Evolutionary conservation across 306 rosid genomes (phyloP).

Genomic region (Corylus americana): DNA sequence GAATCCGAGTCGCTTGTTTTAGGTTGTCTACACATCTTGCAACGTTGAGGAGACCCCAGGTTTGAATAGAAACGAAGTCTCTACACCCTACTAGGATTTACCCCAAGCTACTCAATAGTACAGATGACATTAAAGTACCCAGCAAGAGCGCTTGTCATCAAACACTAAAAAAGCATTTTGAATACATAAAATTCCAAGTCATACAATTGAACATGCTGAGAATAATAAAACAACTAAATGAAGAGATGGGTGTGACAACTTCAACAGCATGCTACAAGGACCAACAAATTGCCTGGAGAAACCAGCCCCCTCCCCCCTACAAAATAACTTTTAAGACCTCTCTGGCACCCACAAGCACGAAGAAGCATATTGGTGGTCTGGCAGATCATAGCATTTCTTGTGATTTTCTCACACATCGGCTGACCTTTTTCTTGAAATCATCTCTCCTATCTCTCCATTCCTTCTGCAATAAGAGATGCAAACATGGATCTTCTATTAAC

Average conservation of each 20-base stretch:
- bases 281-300: constrained; percentile 36
- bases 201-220: constrained; percentile 42
- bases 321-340: constrained; percentile 35
- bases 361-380: constrained; percentile 6
- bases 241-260: constrained; percentile 44
- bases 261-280: constrained; percentile 53
- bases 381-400: constrained; percentile 74
- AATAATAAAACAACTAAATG: constrained; percentile 37
- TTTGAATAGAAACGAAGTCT: not conserved
- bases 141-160: constrained; percentile 37
- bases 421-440: constrained; percentile 90
- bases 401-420: constrained; percentile 94
- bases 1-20: not conserved
- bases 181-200: constrained; percentile 53
- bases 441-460: constrained; percentile 97
- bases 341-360: constrained; percentile 41
- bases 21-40: not conserved
- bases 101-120: constrained; percentile 1
- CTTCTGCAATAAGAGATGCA: constrained; percentile 58
- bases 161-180: constrained; percentile 48
- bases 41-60: not conserved
- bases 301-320: constrained; percentile 22
- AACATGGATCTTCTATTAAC: not conserved
- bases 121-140: constrained; percentile 36
- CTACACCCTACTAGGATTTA: not conserved